Base-by-base conservation (phyloP, 192 early-diverging fungal species). In the Mortierella hygrophila region DNA sequence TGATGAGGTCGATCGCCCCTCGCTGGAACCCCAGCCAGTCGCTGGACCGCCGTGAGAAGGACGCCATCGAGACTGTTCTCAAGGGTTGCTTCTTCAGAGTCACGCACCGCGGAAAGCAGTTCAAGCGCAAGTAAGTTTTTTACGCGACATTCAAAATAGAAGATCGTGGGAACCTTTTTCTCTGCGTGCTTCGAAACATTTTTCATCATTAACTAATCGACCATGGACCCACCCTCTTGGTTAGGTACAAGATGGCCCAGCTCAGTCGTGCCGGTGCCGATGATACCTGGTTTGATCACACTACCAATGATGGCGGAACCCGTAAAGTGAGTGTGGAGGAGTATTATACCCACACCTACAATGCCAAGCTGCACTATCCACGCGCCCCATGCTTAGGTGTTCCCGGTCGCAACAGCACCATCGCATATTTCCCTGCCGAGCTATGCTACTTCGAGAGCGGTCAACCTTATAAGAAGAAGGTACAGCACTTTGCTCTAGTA, bases 281-380 rank as follows among this genome's bases (percentile, higher is more conserved):
- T 52, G 84, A 82, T 70, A 87, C 85, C 29, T 88, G 83, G 55
- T 84, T 79, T 32, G 69, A 84, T 5, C 42, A 69, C 11, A 41
- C 35, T 0, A 29, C 49, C 0, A 88, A 82, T 32, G 81, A 83
- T 57, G 93, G 92, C 40, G 72, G 42, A 44, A 87, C 92, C 11
- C 91, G 81, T 42, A 87, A 68, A 38, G 68, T 82, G 18, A 73
- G 54, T 65, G 92, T 97, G 20, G 90, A 90, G 3, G 77, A 92
- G 57, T 97, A 97, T 84, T 97, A 95, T 71, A 63, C 74, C 65
- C 55, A 83, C 29, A 92, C 93, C 71, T 96, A 97, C 85, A 91
- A 91, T 82, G 82, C 88, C 35, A 79, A 55, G 0, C 90, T 97
- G 32, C 86, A 82, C 74, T 97, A 95, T 74, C 94, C 96, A 7